Evolutionary conservation across 2,329 filamentous ascomycete genomes (phyloP).

Genomic region (Albophoma yamanashiensis): DNA sequence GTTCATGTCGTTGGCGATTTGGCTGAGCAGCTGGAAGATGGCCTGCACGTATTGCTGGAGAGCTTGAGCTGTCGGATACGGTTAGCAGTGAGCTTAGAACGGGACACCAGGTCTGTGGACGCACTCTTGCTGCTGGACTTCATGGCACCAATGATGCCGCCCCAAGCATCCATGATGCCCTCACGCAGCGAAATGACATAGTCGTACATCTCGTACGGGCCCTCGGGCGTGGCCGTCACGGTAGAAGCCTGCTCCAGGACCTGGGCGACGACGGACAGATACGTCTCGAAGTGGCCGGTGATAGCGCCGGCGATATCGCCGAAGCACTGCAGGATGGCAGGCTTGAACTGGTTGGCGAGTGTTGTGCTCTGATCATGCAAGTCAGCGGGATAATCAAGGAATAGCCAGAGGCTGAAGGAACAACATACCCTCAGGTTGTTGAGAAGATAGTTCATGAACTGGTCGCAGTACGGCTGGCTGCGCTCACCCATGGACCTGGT

Average conservation of each 20-base stretch:
- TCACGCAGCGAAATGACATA: constrained; percentile 92
- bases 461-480: constrained; percentile 90
- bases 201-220: constrained; percentile 90
- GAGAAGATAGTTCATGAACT: constrained; percentile 96
- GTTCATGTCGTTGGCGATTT: constrained; percentile 72
- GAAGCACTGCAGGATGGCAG: constrained; percentile 94
- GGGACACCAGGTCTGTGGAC: constrained; percentile 16
- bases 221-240: constrained; percentile 68
- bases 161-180: constrained; percentile 98
- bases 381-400: background rate
- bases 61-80: constrained; percentile 41
- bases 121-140: constrained; percentile 69
- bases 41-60: constrained; percentile 70
- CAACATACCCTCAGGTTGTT: constrained; percentile 70
- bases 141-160: constrained; percentile 91
- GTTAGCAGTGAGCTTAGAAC: background rate
- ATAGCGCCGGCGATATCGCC: constrained; percentile 96
- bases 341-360: constrained; percentile 95
- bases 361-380: constrained; percentile 52
- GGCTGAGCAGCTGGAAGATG: constrained; percentile 79
- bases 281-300: constrained; percentile 82
- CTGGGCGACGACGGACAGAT: constrained; percentile 82
- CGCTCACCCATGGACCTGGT: constrained; percentile 82
- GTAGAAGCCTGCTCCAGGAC: constrained; percentile 87
- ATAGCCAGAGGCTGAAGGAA: background rate